These are phyloP conservation scores for Elsinoe ampelina DNA, from an alignment of 2,329 filamentous ascomycete genomes.

Conservation along the genomic window DNA sequence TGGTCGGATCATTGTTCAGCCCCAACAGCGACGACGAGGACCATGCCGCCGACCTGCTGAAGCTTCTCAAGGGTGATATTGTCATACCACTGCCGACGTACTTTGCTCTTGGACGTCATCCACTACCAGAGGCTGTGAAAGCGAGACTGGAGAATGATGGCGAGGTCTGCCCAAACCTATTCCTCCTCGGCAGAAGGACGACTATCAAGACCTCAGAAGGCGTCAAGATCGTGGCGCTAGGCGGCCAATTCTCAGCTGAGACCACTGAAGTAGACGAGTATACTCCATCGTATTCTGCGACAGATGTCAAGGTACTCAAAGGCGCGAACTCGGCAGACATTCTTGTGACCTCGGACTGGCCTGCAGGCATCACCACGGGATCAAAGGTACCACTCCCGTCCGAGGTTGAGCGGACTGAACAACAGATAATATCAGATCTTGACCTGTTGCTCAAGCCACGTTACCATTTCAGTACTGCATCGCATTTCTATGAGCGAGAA, in stretches of 20 bases:
- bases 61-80: slow-evolving; percentile 64
- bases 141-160: slow-evolving; percentile 63
- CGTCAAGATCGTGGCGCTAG: slow-evolving; percentile 75
- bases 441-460: slow-evolving; percentile 74
- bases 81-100: slow-evolving; percentile 75
- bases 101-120: slow-evolving; percentile 67
- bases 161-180: slow-evolving; percentile 80
- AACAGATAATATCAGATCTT: slow-evolving; percentile 67
- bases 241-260: slow-evolving; percentile 42
- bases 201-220: slow-evolving; percentile 85
- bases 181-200: slow-evolving; percentile 78
- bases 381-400: slow-evolving; percentile 52
- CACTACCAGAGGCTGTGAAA: slow-evolving; percentile 62
- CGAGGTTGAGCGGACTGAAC: slow-evolving; percentile 36
- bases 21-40: slow-evolving; percentile 42
- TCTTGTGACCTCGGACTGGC: slow-evolving; percentile 80
- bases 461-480: slow-evolving; percentile 73
- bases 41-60: slow-evolving; percentile 37
- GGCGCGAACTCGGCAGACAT: slow-evolving; percentile 77
- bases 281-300: slow-evolving; percentile 16
- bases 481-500: slow-evolving; percentile 79
- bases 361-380: slow-evolving; percentile 58
- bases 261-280: slow-evolving; percentile 53
- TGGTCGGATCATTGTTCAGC: slow-evolving; percentile 75
- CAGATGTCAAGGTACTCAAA: slow-evolving; percentile 49